Evolutionary conservation across 306 rosid species (phyloP).

Genomic region (Cucurbita maxima): DNA sequence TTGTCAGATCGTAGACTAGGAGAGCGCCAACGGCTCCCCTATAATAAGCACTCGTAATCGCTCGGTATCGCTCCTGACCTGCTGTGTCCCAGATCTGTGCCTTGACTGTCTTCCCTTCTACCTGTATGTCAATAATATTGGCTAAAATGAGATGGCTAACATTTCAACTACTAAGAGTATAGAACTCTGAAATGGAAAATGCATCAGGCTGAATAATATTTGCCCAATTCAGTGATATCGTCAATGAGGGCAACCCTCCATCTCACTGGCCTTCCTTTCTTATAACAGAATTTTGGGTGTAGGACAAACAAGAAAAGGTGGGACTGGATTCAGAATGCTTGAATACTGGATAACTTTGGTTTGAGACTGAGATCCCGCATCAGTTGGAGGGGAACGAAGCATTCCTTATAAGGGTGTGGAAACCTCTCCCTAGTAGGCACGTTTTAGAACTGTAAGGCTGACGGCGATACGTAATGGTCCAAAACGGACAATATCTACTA

Average conservation of each 20-base stretch:
- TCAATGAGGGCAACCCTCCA: background rate
- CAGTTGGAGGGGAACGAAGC: too few species aligned
- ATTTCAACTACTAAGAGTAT: background rate
- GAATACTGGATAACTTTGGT: background rate
- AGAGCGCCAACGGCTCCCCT: slow-evolving; percentile 99
- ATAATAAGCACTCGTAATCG: slow-evolving; percentile 91
- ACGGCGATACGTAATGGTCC: too few species aligned
- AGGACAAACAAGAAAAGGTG: background rate
- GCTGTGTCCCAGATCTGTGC: slow-evolving; percentile 99
- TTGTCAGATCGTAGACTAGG: slow-evolving; percentile 87
- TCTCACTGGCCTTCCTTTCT: background rate
- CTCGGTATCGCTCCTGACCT: slow-evolving; percentile 98
- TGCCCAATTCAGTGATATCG: background rate
- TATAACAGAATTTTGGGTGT: background rate
- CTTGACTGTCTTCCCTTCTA: slow-evolving; percentile 92
- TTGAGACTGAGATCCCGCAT: background rate
- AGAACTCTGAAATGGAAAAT: background rate
- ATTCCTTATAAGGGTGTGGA: too few species aligned
- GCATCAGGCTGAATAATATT: background rate
- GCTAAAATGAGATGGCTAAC: background rate
- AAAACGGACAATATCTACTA: too few species aligned
- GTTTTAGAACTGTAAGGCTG: too few species aligned
- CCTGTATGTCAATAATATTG: slow-evolving; percentile 26
- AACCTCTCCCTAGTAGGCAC: too few species aligned
- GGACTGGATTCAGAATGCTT: background rate